Base-by-base conservation (phyloP, 768 basidiomycete genomes). In the Multifurca ochricompacta region DNA sequence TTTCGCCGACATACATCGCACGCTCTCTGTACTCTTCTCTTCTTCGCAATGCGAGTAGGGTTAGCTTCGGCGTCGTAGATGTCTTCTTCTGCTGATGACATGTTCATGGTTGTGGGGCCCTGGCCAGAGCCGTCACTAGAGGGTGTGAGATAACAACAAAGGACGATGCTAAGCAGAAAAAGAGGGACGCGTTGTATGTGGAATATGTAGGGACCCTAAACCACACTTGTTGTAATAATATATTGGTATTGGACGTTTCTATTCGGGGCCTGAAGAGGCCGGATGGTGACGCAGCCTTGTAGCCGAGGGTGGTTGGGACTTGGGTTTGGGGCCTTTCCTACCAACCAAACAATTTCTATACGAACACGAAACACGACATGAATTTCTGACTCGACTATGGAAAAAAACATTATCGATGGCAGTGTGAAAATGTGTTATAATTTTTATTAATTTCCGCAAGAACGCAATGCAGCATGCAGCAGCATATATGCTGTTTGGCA, bases 1-100 rank as follows among this genome's bases (percentile, higher is more conserved):
- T 91, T 91, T 53, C 87, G 74, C 34, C 90, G 74, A 65, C 90
- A 92, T 0, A 82, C 77, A 63, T 91, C 89, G 64, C 90, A 92
- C 6, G 88, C 88, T 27, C 88, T 70, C 67, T 87, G 85, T 28
- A 89, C 77, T 58, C 81, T 75, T 35, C 87, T 70, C 66, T 86
- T 87, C 73, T 90, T 89, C 18, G 68, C 67, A 18, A 70, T 71
- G 3, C 71, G 73, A 4, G 62, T 2, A 48, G 56, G 16, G 43
- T 64, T 61, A 10, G 56, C 61, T 0, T 80, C 78, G 6, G 60
- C 51, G 21, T 81, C 79, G 63, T 77, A 72, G 66, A 69, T 72
- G 28, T 85, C 82, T 35, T 85, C 82, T 64, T 84, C 83, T 53
- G 77, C 76, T 31, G 83, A 85, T 43, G 83, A 85, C 80, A 82